These are phyloP conservation scores for Thuidium tamariscinum DNA, from an alignment of 225 moss, liverwort and hornwort genomes.

Conservation along the genomic window DNA sequence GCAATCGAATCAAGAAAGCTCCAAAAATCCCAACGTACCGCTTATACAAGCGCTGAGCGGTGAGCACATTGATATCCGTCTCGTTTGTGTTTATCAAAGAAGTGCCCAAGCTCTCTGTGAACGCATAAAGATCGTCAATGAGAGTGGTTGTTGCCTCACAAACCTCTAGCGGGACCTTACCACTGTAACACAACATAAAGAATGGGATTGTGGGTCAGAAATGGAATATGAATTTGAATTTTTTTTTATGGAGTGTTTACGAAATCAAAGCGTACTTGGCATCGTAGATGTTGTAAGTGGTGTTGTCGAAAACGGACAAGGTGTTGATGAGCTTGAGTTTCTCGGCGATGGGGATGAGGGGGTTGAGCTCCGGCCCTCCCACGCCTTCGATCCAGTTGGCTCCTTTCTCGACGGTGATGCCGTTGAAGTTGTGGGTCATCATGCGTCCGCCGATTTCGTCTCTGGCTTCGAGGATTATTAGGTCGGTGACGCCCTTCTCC, in stretches of 20 bases:
- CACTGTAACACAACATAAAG: not conserved
- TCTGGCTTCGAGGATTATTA: conserved; percentile 66
- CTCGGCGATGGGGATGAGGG: conserved; percentile 43
- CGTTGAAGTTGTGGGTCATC: conserved; percentile 40
- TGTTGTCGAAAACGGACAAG: conserved; percentile 26
- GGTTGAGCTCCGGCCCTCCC: conserved; percentile 54
- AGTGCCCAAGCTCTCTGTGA: not conserved
- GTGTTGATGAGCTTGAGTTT: conserved; percentile 30
- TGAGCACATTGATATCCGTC: conserved; percentile 55
- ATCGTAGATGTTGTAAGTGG: conserved; percentile 49
- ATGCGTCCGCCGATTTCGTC: conserved; percentile 64
- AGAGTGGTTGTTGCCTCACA: not conserved
- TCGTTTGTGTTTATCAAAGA: not conserved
- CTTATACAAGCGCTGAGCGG: conserved; percentile 55
- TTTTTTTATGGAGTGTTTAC: not conserved
- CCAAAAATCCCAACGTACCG: not conserved
- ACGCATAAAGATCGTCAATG: conserved; percentile 2
- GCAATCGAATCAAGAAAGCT: not conserved
- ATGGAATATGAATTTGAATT: not conserved
- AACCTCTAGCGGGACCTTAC: not conserved
- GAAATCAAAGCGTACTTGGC: not conserved
- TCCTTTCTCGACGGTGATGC: conserved; percentile 51
- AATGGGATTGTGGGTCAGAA: not conserved
- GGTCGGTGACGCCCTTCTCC: conserved; percentile 39
- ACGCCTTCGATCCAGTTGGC: conserved; percentile 91